Base-by-base conservation (phyloP, 768 basidiomycete species). In the Megacollybia marginata region DNA sequence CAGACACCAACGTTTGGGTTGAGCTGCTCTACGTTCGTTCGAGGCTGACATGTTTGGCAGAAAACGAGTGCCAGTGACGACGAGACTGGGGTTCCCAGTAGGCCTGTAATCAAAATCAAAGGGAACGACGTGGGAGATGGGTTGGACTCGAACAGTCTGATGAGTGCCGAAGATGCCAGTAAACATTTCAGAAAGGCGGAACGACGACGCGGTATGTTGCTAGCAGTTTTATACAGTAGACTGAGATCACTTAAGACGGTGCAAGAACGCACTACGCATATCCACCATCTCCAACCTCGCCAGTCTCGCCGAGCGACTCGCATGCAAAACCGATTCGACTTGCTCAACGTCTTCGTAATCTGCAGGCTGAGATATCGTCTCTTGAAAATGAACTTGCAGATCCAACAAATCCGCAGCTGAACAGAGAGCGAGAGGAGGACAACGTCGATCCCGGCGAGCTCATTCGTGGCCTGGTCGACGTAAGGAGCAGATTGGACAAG, bases 371-470 rank as follows among this genome's bases (percentile, higher is more conserved):
- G 59, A 71, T 97, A 1, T 65, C 76, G 0, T 75, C 89, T 28
- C 74, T 99, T 4, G 95, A 99, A 62, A 62, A 69, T 1, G 90
- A 94, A 59, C 71, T 94, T n/a, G 74, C 82, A 0, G 87, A 91
- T 55, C 88, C 88, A 9, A 77, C 88, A 3, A 90, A 85, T 60
- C 84, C 85, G 13, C 67, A 80, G 11, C 59, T 87, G 20, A 72
- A 73, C 44, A 76, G 75, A 49, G 83, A 83, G 50, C 68, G 74
- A 23, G 78, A 80, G 48, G 75, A 78, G 40, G 76, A 77, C 36
- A 74, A 76, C 46, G 74, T 82, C 16, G 84, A 89, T 64, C 79
- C 87, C 0, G 85, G 82, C 7, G 83, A 86, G 59, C 74, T 90
- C 53, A 82, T 92, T 48, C 77, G 80, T 44, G 88, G 85, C 0